Evolutionary conservation across 805 yeast species (phyloP).

Genomic region (Myxozyma vanderwaltii): DNA sequence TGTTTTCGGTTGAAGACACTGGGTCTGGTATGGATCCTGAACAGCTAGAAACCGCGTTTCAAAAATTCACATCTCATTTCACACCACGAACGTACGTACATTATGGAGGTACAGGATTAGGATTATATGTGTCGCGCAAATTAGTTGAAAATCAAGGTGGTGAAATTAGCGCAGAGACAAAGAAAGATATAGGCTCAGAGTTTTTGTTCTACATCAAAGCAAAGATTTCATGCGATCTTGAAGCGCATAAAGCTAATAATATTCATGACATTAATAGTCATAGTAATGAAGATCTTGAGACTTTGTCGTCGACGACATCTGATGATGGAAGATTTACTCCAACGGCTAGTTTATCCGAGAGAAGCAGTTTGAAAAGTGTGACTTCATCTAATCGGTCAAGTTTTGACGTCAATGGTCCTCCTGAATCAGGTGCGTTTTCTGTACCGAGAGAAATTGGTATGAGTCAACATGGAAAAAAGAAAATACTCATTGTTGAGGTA

Average conservation of each 20-base stretch:
- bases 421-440: neutral
- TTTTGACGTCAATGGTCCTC: neutral
- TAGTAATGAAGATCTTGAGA: neutral
- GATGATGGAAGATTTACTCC: neutral
- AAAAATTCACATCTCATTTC: constrained; percentile 96
- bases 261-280: neutral
- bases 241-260: neutral
- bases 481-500: constrained; percentile 74
- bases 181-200: constrained; percentile 78
- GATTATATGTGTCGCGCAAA: constrained; percentile 85
- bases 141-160: constrained; percentile 92
- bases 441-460: neutral
- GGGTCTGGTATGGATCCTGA: constrained; percentile 92
- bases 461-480: constrained; percentile 35
- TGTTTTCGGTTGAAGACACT: constrained; percentile 78
- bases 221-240: neutral
- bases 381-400: neutral
- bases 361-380: neutral
- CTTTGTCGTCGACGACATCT: neutral
- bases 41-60: constrained; percentile 82
- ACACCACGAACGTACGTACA: constrained; percentile 80
- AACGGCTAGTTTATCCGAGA: neutral
- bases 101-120: constrained; percentile 95
- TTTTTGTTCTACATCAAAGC: constrained; percentile 72
- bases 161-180: constrained; percentile 69